Base-by-base conservation (phyloP, 257 asterid species). In the Rauvolfia tetraphylla region DNA sequence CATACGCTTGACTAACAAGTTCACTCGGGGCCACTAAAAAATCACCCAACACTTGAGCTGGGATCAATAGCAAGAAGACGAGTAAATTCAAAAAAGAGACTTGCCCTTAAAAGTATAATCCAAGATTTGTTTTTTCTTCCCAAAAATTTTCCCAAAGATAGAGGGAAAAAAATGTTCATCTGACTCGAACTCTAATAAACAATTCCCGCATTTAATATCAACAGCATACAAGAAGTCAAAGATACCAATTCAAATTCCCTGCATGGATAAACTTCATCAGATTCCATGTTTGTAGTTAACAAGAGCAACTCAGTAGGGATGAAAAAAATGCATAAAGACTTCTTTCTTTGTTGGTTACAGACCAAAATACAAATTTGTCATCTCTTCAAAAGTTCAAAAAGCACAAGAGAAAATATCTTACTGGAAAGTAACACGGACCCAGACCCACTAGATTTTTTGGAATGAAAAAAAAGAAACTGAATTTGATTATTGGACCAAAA, bases 331-430 rank as follows among this genome's bases (percentile, higher is more conserved):
- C 5, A 41, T 41, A 34, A n/a, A 49, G 46, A 71, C 29, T 46
- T 49, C 14, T 29, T 44, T 2, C 25, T 18, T 34, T 34, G 3
- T 46, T 46, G 7, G 2, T 20, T 49, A 69, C 38, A 17, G 38
- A 29, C 56, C 23, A 42, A 27, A 44, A 29, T 9, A 1, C 4
- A 46, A 70, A 46, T 20, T 7, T 71, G 36, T 14, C 39, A 29
- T 71, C 57, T n/a, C 57, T 70, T 31, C 59, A 71, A 10, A 29
- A 71, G 59, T 71, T 46, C 39, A 46, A 46, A 69, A 71, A 27
- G 42, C 59, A 49, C 74, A 20, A 20, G 3, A 3, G n/a, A 38
- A 22, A 42, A 69, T 15, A 70, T 70, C 74, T 9, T 14, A 62
- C 5, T 4, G 39, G 14, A 13, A 59, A 62, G 39, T 7, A 62